Percentiles rank a stretch among this genome's conserved stretches.
These are phyloP conservation scores for Solanum paucissectum DNA, from an alignment of 257 asterid species.

Conservation along the genomic window DNA sequence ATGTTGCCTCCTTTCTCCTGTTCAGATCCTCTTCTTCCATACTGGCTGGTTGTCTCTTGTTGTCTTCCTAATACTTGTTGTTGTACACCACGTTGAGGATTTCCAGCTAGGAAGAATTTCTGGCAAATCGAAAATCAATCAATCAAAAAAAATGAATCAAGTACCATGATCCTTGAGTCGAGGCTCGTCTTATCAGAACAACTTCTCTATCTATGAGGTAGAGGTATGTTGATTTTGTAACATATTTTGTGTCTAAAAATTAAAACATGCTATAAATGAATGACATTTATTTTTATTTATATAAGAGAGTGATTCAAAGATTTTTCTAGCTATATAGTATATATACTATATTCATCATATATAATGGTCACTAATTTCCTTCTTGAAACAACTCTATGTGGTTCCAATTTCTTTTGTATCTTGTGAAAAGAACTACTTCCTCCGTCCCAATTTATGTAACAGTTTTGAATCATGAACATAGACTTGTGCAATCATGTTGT, in stretches of 20 bases:
- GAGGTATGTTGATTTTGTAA: neutral
- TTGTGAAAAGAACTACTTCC: neutral
- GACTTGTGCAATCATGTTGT: neutral
- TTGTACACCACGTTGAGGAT: constrained; percentile 18
- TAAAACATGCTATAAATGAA: neutral
- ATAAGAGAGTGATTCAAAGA: no score
- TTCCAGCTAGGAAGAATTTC: constrained; percentile 63
- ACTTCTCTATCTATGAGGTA: neutral
- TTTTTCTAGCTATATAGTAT: neutral
- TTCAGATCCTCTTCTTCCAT: neutral
- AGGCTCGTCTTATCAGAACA: neutral
- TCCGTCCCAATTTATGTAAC: neutral
- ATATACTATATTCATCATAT: neutral
- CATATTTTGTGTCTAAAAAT: neutral
- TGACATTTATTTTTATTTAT: neutral
- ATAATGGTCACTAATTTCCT: neutral
- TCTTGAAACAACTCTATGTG: neutral
- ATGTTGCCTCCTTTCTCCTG: constrained; percentile 19
- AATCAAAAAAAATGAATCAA: neutral
- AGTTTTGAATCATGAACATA: neutral
- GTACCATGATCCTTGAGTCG: neutral
- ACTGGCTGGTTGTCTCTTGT: neutral
- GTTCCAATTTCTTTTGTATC: neutral
- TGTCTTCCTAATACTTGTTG: neutral
- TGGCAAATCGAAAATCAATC: neutral